phyloP scores from a whole-genome alignment of 1,284 basidiomycete genomes.

The Papiliotrema nemorosa region DNA sequence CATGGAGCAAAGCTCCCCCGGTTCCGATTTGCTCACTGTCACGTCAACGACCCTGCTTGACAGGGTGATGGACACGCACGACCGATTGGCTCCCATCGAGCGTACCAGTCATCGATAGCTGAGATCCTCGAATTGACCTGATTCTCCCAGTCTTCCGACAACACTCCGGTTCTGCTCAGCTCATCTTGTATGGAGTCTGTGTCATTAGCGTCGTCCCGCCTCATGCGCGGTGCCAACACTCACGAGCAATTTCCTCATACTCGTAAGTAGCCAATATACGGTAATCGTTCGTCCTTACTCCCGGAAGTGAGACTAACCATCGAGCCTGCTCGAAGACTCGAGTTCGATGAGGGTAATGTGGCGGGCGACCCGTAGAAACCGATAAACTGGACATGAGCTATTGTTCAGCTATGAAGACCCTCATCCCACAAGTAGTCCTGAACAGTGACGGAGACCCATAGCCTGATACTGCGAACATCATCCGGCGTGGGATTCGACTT shows the following conservation, averaged over 20 bases:
- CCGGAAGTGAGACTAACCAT: background rate
- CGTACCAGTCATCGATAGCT: slow-evolving; percentile 4
- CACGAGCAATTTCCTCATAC: slow-evolving; percentile 8
- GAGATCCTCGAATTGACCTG: background rate
- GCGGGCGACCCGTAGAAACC: background rate
- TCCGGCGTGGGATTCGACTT: background rate
- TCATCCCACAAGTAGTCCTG: slow-evolving; percentile 6
- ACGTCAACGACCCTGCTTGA: background rate
- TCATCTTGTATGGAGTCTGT: slow-evolving; percentile 1
- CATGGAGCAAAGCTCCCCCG: slow-evolving; percentile 2
- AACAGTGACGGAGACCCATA: slow-evolving; percentile 2
- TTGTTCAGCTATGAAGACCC: background rate
- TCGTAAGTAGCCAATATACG: slow-evolving; percentile 1
- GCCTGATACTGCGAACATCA: background rate
- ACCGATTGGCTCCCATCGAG: slow-evolving; percentile 3
- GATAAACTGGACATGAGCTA: background rate
- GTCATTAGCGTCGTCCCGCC: background rate
- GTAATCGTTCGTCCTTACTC: background rate
- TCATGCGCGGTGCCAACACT: background rate
- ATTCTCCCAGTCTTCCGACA: slow-evolving; percentile 5
- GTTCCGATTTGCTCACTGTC: background rate
- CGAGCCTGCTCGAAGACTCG: background rate
- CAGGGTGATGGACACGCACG: background rate
- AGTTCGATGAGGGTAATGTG: slow-evolving; percentile 4
- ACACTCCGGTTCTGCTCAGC: background rate